Base-by-base conservation (phyloP, 2,329 filamentous ascomycete genomes). In the Aspergillus vadensis region DNA sequence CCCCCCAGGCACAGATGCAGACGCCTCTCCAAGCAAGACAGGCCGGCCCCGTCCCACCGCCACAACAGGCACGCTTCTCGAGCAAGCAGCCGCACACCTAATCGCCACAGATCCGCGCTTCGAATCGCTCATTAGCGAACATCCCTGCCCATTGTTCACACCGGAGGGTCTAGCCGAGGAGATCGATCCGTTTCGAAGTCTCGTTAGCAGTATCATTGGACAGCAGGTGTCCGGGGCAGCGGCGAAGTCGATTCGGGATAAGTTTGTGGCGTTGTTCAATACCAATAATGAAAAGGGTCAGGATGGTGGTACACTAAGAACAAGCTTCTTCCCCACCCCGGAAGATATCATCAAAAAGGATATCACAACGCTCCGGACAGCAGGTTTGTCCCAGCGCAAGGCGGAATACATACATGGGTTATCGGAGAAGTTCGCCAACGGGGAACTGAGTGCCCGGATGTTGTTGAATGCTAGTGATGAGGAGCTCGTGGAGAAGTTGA, bases 221-320 rank as follows among this genome's bases (percentile, higher is more conserved):
- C 95, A 98, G 78, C 95, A 99, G 79, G 94, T 99, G 19, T 97
- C 92, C 0, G 92, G 94, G 17, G 92, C 92, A 5, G 95, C 95
- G 0, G 95, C 95, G 12, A 89, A 86, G 60, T 91, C 91, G 5
- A 98, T 99, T 78, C 93, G 94, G 75, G 85, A 85, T 53, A 94
- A 91, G 65, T 97, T 97, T 74, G 79, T 96, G 19, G 82, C 80
- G 1, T 79, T 97, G 5, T 97, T 97, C 75, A 74, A 79, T 21
- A 41, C 23, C 38, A 69, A 76, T 5, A 70, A 76, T 23, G 50
- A 19, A 3, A 61, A 61, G 21, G 52, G 48, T 48, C 59, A 59
- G 14, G 66, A 62, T 38, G 44, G 12, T 15, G 30, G 30, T 32
- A 32, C 36, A 14, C 41, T 43, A 61, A 65, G n/a, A 56, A 50